These are phyloP conservation scores for Boletellus dicymbophilus DNA, from an alignment of 1,284 basidiomycete species.

Conservation along the genomic window DNA sequence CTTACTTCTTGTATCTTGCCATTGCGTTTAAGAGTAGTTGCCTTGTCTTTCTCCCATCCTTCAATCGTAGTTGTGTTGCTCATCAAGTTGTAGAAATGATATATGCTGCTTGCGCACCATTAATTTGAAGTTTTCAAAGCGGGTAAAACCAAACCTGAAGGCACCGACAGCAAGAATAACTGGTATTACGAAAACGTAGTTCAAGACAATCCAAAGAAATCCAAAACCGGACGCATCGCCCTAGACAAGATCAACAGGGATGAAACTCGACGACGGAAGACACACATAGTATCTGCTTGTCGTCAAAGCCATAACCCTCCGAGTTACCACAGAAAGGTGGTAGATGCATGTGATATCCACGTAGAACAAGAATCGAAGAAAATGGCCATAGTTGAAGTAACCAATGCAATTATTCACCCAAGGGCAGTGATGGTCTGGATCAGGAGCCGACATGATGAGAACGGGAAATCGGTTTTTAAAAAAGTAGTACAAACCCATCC, in stretches of 20 bases:
- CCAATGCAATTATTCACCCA: conserved; percentile 94
- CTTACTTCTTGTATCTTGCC: conserved; percentile 85
- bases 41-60: conserved; percentile 97
- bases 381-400: conserved; percentile 87
- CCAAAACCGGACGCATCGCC: conserved; percentile 70
- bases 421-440: conserved; percentile 86
- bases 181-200: conserved; percentile 85
- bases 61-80: conserved; percentile 96
- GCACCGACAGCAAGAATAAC: conserved; percentile 85
- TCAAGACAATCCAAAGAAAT: conserved; percentile 84
- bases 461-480: not conserved
- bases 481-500: conserved; percentile 63
- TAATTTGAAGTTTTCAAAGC: not conserved
- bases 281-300: conserved; percentile 54
- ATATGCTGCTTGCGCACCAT: conserved; percentile 53
- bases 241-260: conserved; percentile 40
- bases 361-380: conserved; percentile 90
- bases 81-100: conserved; percentile 83
- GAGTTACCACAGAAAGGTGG: conserved; percentile 78
- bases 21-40: conserved; percentile 78
- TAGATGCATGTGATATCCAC: conserved; percentile 89
- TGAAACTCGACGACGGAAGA: conserved; percentile 1
- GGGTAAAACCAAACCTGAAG: conserved; percentile 60
- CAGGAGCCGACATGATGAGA: conserved; percentile 6
- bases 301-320: conserved; percentile 57